Base-by-base conservation (phyloP, 768 basidiomycete species). In the Phlegmacium glaucopus region DNA sequence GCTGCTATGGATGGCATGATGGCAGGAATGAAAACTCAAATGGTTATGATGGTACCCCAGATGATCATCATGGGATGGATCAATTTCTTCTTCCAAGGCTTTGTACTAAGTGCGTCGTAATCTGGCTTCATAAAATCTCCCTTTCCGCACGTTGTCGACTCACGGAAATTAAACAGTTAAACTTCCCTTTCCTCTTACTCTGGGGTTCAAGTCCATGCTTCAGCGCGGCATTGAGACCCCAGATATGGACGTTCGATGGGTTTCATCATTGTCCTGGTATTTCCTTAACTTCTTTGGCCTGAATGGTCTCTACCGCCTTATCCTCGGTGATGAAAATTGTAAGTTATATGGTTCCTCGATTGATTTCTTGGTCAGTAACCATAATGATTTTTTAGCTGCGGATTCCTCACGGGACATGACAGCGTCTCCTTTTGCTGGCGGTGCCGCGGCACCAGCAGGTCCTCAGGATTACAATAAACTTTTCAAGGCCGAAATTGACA, bases 1-100 rank as follows among this genome's bases (percentile, higher is more conserved):
- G 81, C 81, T 42, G 84, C 86, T 38, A 95, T 98, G 93, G 95
- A 97, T 55, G 90, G 90, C 32, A 94, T 97, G 92, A 95, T 97
- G 94, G 80, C 92, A 9, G 91, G 91, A 29, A 90, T 99, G 87
- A 97, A 97, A 76, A 97, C 95, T 15, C 96, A 99, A 68, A 92
- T 91, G 79, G 93, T 97, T 41, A 94, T 96, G 90, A 97, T 98
- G 90, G 88, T 95, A 11, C 91, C 90, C 13, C 90, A 98, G 69
- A 97, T 97, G 88, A 78, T 96, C 50, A 92, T 98, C 56, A 98
- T 98, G 95, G 94, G 94, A 43, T 98, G 95, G 90, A 97, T 99
- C 70, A 97, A 94, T 67, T 93, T 94, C 67, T 99, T 99, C 82
- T 99, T 98, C 72, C 89, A 95, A 60, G 96, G 96, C 25, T 97